Percentiles rank a stretch among this genome's conserved stretches.
Evolutionary conservation across 2,329 filamentous ascomycete species (phyloP).

Genomic region (Alternaria sp.): DNA sequence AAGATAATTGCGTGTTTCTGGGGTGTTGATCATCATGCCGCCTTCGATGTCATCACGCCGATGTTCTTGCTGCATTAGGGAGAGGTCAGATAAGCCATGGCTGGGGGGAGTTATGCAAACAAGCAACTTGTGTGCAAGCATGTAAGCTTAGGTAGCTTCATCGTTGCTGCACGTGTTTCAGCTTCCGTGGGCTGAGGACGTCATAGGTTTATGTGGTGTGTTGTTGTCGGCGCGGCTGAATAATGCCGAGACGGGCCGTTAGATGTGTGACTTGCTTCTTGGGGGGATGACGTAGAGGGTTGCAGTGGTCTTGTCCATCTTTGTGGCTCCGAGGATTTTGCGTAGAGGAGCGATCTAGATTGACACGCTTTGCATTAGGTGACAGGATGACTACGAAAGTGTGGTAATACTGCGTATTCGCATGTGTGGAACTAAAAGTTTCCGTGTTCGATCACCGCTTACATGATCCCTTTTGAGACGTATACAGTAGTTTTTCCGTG

Average conservation of each 20-base stretch:
- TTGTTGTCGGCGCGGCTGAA: conserved; percentile 13
- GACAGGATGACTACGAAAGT: not conserved
- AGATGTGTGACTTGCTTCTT: conserved; percentile 1
- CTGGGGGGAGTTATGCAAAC: not conserved
- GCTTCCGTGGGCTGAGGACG: conserved; percentile 6
- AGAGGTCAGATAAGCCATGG: conserved; percentile 11
- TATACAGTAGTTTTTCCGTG: not conserved
- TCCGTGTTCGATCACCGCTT: not conserved
- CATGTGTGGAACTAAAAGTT: too few species aligned
- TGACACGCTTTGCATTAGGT: not conserved
- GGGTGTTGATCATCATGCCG: conserved; percentile 10
- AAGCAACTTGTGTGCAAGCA: conserved; percentile 6
- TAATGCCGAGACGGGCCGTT: conserved; percentile 19
- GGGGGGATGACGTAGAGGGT: conserved; percentile 8
- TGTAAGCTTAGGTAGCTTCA: conserved; percentile 3
- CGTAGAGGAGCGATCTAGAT: not conserved
- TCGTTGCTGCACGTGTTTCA: conserved; percentile 16
- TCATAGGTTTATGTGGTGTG: conserved; percentile 6
- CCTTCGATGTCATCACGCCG: conserved; percentile 12
- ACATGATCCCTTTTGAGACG: not conserved
- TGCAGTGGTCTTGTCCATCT: conserved; percentile 7
- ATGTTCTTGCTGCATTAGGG: not conserved
- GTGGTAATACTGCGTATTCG: too few species aligned
- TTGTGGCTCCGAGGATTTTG: conserved; percentile 3
- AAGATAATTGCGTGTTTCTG: conserved; percentile 5